Percentiles rank a stretch among this genome's conserved stretches.
Evolutionary conservation across 2,329 filamentous ascomycete species (phyloP).

Genomic region (Aspergillus transmontanensis): DNA sequence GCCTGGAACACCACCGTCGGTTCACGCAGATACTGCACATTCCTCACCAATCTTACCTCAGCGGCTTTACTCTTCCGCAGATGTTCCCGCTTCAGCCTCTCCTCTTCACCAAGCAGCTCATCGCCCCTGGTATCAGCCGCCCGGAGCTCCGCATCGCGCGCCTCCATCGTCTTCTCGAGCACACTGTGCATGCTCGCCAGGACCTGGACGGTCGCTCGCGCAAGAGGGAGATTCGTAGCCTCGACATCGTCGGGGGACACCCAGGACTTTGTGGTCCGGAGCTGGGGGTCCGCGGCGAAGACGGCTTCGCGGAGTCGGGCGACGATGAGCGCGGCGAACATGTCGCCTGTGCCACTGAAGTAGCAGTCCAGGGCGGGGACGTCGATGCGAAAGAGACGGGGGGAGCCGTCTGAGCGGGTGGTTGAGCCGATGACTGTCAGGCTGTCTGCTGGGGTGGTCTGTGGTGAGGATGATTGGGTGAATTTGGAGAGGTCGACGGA

Average conservation of each 20-base stretch:
- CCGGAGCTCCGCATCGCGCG: conserved; percentile 67
- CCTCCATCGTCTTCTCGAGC: conserved; percentile 66
- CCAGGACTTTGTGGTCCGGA: conserved; percentile 68
- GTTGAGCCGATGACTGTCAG: conserved; percentile 79
- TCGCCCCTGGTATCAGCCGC: conserved; percentile 26
- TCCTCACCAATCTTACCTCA: conserved; percentile 81
- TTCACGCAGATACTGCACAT: conserved; percentile 66
- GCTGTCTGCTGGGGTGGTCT: conserved; percentile 42
- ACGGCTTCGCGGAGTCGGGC: conserved; percentile 86
- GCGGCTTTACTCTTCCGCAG: conserved; percentile 78
- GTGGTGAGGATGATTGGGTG: conserved; percentile 46
- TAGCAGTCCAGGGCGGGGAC: conserved; percentile 89
- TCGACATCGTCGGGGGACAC: conserved; percentile 71
- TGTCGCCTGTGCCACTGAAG: conserved; percentile 95
- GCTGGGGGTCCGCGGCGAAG: conserved; percentile 43
- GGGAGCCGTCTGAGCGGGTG: conserved; percentile 61
- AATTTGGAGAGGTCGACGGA: conserved; percentile 69
- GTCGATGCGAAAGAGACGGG: conserved; percentile 85
- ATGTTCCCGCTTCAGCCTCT: conserved; percentile 61
- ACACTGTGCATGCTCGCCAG: conserved; percentile 91
- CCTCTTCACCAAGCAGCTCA: conserved; percentile 42
- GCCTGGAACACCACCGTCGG: conserved; percentile 68
- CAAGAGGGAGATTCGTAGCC: conserved; percentile 75
- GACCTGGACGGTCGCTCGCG: conserved; percentile 81
- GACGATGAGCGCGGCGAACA: conserved; percentile 93